Conservation (phyloP, 768 basidiomycete genomes). For the Podaxis sp. region DNA sequence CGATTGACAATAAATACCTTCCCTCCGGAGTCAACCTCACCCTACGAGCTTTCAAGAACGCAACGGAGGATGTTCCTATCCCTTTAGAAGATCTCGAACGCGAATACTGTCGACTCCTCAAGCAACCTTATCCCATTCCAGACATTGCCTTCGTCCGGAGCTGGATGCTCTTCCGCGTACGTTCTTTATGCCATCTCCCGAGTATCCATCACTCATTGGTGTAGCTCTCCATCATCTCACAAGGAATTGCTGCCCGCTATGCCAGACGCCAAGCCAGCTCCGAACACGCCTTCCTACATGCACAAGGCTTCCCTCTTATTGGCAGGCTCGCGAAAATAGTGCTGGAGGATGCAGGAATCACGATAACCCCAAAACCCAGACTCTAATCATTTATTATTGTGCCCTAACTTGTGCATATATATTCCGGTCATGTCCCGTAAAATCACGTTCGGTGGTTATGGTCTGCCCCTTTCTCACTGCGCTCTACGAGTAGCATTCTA, state of each 20-base stretch:
- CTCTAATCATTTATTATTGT: slow-evolving; percentile 21
- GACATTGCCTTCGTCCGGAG: slow-evolving; percentile 81
- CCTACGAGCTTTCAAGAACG: slow-evolving; percentile 65
- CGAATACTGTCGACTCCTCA: slow-evolving; percentile 71
- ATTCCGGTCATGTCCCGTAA: too few relatives aligned
- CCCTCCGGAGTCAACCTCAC: slow-evolving; percentile 23
- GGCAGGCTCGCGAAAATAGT: slow-evolving; percentile 62
- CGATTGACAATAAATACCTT: slow-evolving; percentile 44
- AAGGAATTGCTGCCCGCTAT: slow-evolving; percentile 87
- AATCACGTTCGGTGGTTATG: too few relatives aligned
- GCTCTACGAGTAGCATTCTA: too few relatives aligned
- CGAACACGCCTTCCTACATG: slow-evolving; percentile 57
- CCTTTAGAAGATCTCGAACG: slow-evolving; percentile 71
- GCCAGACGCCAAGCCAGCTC: slow-evolving; percentile 89
- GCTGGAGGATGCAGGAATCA: slow-evolving; percentile 52
- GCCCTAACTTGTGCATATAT: background rate
- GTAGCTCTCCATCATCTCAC: slow-evolving; percentile 73
- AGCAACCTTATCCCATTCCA: slow-evolving; percentile 68
- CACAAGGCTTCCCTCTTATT: slow-evolving; percentile 51
- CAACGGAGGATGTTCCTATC: slow-evolving; percentile 54
- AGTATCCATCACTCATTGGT: background rate
- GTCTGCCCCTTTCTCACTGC: too few relatives aligned
- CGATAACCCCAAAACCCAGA: slow-evolving; percentile 28
- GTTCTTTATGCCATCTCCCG: slow-evolving; percentile 21
- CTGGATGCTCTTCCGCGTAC: slow-evolving; percentile 82